phyloP scores from a whole-genome alignment of 2,329 filamentous ascomycete species.

The Paraphaeosphaeria minitans region DNA sequence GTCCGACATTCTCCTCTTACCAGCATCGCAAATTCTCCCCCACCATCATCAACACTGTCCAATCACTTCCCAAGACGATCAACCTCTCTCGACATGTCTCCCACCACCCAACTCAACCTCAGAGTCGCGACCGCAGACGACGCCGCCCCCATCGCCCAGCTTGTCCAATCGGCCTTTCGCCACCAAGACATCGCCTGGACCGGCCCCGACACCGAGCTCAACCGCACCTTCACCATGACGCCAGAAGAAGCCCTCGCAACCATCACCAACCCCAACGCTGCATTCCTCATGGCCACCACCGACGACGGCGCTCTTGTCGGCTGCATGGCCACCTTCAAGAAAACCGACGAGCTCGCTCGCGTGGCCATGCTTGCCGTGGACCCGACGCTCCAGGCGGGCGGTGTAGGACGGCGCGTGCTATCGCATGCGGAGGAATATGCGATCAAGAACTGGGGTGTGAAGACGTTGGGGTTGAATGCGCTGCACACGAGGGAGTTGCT shows the following conservation, averaged over 20 bases:
- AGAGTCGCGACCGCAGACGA: background rate
- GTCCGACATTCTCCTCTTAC: background rate
- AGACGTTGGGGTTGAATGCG: slow-evolving; percentile 7
- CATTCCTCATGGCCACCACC: slow-evolving; percentile 5
- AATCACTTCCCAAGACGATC: background rate
- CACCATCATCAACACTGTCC: background rate
- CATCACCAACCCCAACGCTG: slow-evolving; percentile 6
- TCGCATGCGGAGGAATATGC: slow-evolving; percentile 2
- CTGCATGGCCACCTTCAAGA: slow-evolving; percentile 3
- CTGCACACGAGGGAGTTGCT: background rate
- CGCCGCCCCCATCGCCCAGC: slow-evolving; percentile 2
- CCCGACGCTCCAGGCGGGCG: slow-evolving; percentile 1
- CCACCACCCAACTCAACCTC: slow-evolving; percentile 1
- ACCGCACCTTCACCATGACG: slow-evolving; percentile 4
- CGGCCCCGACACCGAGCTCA: slow-evolving; percentile 3
- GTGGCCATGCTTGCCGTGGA: slow-evolving; percentile 7
- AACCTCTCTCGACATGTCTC: background rate
- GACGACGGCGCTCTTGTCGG: slow-evolving; percentile 1
- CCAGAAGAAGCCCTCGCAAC: background rate
- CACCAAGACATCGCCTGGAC: slow-evolving; percentile 9
- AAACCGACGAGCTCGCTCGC: slow-evolving; percentile 1
- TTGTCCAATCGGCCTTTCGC: slow-evolving; percentile 8
- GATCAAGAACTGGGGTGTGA: background rate
- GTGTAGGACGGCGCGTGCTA: slow-evolving; percentile 4
- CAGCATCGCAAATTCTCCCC: no score